phyloP scores from a whole-genome alignment of 1,284 basidiomycete genomes.

The Exobasidium cylindrosporum region DNA sequence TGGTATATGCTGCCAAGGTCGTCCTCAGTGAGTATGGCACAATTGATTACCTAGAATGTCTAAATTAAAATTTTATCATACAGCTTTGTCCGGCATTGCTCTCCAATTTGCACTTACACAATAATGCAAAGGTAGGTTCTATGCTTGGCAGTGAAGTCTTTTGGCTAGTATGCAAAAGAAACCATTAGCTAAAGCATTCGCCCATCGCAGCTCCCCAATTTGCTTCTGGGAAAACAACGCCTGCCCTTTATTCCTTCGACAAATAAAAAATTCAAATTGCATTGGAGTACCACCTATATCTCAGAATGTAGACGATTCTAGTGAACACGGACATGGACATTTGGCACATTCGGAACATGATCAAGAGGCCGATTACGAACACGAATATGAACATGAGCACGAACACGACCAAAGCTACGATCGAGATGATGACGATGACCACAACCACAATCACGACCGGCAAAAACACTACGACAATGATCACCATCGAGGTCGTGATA shows the following conservation, averaged over 20 bases:
- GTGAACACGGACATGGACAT: too few relatives aligned
- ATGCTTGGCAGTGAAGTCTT: too few relatives aligned
- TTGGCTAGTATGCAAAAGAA: too few relatives aligned
- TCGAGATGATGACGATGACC: not conserved
- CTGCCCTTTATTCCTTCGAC: not conserved
- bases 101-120: too few relatives aligned
- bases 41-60: too few relatives aligned
- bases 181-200: too few relatives aligned
- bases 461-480: not conserved
- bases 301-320: not conserved
- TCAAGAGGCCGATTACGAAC: not conserved
- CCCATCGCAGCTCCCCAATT: not conserved
- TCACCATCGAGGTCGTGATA: not conserved
- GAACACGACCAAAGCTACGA: not conserved
- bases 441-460: not conserved
- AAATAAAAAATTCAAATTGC: not conserved
- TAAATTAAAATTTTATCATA: too few relatives aligned
- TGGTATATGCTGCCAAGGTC: not conserved
- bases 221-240: not conserved
- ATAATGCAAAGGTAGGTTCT: too few relatives aligned
- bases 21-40: not conserved
- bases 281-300: not conserved
- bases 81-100: too few relatives aligned
- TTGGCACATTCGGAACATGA: too few relatives aligned
- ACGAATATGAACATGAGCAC: not conserved